Evolutionary conservation across 352 stramenopile genomes (phyloP).

Genomic region (Saprolegnia parasitica): DNA sequence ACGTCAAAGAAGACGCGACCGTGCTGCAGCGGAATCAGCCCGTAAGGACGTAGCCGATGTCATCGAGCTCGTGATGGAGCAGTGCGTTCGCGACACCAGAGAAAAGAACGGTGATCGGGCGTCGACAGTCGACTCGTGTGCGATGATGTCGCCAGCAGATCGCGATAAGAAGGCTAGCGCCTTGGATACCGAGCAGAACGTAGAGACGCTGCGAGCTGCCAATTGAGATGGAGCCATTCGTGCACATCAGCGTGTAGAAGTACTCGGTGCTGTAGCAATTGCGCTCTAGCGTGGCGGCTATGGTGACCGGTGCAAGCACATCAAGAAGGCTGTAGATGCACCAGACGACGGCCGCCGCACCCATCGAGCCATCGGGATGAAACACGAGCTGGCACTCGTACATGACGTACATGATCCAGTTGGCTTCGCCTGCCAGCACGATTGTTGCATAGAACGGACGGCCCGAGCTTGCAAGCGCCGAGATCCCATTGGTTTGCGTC

Average conservation of each 20-base stretch:
- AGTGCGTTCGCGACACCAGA: neutral
- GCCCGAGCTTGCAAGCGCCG: neutral
- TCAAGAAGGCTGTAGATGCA: neutral
- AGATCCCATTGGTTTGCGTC: neutral
- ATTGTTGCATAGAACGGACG: neutral
- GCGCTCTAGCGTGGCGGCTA: neutral
- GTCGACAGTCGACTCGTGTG: neutral
- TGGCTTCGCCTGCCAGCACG: conserved; percentile 3
- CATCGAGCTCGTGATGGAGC: neutral
- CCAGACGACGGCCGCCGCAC: too few relatives aligned
- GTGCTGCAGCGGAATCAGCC: neutral
- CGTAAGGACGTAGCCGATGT: neutral
- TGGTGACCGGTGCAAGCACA: neutral
- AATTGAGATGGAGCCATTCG: neutral
- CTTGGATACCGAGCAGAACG: neutral
- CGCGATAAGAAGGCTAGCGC: neutral
- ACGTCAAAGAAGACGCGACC: neutral
- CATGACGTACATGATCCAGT: conserved; percentile 5
- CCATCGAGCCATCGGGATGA: too few relatives aligned
- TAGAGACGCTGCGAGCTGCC: neutral
- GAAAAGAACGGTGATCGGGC: neutral
- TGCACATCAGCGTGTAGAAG: neutral
- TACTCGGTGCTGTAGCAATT: neutral
- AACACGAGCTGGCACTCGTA: neutral
- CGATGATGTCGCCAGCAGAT: neutral